Base-by-base conservation (phyloP, 805 yeast genomes). In the Brettanomyces sp. region DNA sequence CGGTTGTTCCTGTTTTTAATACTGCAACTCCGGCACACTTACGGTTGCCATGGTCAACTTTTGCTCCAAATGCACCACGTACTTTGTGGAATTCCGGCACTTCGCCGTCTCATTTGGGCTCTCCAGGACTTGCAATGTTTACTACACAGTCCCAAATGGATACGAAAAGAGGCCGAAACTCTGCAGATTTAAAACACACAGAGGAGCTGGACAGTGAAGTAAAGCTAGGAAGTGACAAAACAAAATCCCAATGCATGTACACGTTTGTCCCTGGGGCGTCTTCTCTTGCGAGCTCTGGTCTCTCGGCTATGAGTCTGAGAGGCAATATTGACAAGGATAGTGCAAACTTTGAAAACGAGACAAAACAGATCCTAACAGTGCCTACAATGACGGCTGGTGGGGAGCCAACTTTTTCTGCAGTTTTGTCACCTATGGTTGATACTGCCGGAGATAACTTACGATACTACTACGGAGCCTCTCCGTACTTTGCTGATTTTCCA, bases 1-100 rank as follows among this genome's bases (percentile, higher is more conserved):
- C 65, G 2, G 57, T 60, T 35, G 62, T 56, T 4, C 61, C 63
- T 6, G 49, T 51, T 24, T 53, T 52, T 55, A 32, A 32, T 32
- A 35, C 41, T 7, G n/a, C 23, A 24, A 38, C 11, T 38, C 41
- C 41, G 3, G 28, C 28, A 13, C 23, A 18, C 18, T 18, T 23
- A 21, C 28, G 25, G 5, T 35, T 18, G 18, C 14, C 35, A 24
- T n/a, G 37, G 21, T 11, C 37, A n/a, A 6, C 37, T 9, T 9
- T 25, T 9, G 28, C 42, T 24, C 25, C 43, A 8, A 28, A 23
- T 41, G 18, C 43, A 14, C 37, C 43, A 30, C 36, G 43, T 22
- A 30, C 43, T 12, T 13, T 41, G 12, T 41, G 37, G 22, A 9
- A 11, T 6, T 14, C 33, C 8, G 35, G n/a, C 8, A 14, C 34